A percentile compares a stretch with the other conserved stretches of the same genome.
Evolutionary conservation across 108 stramenopile genomes (phyloP).

Genomic region (Skeletonema marinoi): DNA sequence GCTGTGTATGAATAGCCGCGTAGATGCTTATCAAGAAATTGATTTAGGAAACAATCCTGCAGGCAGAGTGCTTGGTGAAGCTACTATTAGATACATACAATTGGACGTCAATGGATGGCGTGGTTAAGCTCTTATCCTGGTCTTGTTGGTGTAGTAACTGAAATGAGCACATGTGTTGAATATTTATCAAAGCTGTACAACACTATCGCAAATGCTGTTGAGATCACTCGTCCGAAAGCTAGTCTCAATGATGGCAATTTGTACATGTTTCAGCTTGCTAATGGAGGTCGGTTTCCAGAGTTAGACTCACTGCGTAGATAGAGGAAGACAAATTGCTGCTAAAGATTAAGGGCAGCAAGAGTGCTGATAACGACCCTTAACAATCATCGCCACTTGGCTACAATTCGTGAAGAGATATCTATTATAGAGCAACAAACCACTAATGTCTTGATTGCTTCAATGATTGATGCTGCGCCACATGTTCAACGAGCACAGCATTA

Average conservation of each 20-base stretch:
- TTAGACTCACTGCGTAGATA: constrained; percentile 49
- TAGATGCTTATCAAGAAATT: constrained; percentile 26
- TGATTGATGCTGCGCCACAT: constrained; percentile 39
- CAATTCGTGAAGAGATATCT: constrained; percentile 54
- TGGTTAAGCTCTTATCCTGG: constrained; percentile 28
- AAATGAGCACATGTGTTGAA: constrained; percentile 22
- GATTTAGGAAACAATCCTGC: constrained; percentile 70
- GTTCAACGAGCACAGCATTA: constrained; percentile 51
- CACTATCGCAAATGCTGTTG: constrained; percentile 39
- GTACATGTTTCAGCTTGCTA: constrained; percentile 60
- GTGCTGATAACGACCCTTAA: background rate
- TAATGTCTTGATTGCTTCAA: constrained; percentile 33
- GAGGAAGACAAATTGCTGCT: constrained; percentile 44
- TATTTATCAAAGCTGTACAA: constrained; percentile 15
- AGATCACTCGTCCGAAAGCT: constrained; percentile 49
- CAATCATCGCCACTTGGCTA: constrained; percentile 34
- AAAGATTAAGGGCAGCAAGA: constrained; percentile 8
- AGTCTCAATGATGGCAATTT: constrained; percentile 27
- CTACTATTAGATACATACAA: constrained; percentile 49
- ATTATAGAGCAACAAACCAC: constrained; percentile 50
- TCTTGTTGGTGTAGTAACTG: constrained; percentile 42
- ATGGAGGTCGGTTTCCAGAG: constrained; percentile 51
- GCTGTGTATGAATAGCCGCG: constrained; percentile 9
- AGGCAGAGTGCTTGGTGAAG: constrained; percentile 74
- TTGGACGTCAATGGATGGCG: constrained; percentile 52